A percentile compares a stretch with the other conserved stretches of the same genome.
Conservation (phyloP, 2,329 filamentous ascomycete species). For the Pyricularia sp. region DNA sequence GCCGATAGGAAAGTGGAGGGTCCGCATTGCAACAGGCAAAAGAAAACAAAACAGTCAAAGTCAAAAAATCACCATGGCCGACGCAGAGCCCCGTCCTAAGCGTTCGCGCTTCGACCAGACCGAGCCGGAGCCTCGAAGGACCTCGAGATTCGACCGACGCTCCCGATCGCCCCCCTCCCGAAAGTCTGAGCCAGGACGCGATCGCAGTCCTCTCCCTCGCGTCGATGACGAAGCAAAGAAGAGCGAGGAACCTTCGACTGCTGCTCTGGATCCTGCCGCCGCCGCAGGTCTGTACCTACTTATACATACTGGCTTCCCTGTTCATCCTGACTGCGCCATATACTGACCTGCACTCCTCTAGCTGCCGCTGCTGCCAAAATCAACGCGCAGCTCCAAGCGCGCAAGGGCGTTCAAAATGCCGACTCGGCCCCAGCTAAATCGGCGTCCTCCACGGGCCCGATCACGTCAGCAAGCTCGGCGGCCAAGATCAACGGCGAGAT, state of each 20-base stretch:
- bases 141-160: slow-evolving; percentile 82
- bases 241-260: slow-evolving; percentile 30
- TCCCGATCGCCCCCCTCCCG: slow-evolving; percentile 71
- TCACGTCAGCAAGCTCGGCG: slow-evolving; percentile 28
- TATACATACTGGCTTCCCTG: slow-evolving; percentile 2
- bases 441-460: slow-evolving; percentile 29
- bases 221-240: slow-evolving; percentile 22
- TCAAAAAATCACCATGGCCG: slow-evolving; percentile 52
- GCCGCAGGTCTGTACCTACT: slow-evolving; percentile 55
- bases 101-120: slow-evolving; percentile 93
- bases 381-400: slow-evolving; percentile 73
- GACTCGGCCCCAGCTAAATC: slow-evolving; percentile 76
- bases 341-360: slow-evolving; percentile 25
- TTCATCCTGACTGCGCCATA: not conserved
- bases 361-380: slow-evolving; percentile 85
- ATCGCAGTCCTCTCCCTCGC: slow-evolving; percentile 65
- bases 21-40: not conserved
- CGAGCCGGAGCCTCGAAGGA: slow-evolving; percentile 60
- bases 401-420: slow-evolving; percentile 83
- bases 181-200: slow-evolving; percentile 61
- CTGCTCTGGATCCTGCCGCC: slow-evolving; percentile 55
- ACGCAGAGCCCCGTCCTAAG: slow-evolving; percentile 67
- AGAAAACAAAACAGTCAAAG: not conserved
- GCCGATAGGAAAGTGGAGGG: not conserved
- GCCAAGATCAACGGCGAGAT: slow-evolving; percentile 67